phyloP scores from a whole-genome alignment of 2,329 filamentous ascomycete species.

The Parafenestella ontariensis region DNA sequence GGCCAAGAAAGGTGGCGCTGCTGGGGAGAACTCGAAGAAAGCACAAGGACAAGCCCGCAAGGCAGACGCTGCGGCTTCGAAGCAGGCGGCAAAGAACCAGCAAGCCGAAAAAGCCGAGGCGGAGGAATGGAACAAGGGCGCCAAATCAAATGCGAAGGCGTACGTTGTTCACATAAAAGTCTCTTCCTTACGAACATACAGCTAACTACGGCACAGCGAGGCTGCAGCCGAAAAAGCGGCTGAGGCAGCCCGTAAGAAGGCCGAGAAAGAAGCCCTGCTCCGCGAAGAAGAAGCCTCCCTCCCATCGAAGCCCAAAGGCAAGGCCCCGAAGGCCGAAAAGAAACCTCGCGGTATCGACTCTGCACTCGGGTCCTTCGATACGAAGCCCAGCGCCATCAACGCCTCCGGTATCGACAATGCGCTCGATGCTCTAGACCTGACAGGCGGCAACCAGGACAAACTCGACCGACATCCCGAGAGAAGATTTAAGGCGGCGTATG shows the following conservation, averaged over 20 bases:
- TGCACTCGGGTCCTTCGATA: slow-evolving; percentile 54
- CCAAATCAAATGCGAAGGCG: slow-evolving; percentile 89
- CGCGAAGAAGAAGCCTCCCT: slow-evolving; percentile 80
- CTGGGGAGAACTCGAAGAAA: slow-evolving; percentile 83
- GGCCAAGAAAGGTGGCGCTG: slow-evolving; percentile 60
- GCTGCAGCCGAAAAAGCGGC: slow-evolving; percentile 84
- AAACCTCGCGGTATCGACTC: slow-evolving; percentile 72
- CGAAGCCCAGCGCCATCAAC: slow-evolving; percentile 66
- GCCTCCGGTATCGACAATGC: slow-evolving; percentile 93
- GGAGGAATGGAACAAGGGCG: slow-evolving; percentile 81
- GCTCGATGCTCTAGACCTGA: slow-evolving; percentile 81
- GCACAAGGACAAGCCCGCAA: slow-evolving; percentile 88
- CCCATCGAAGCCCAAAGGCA: slow-evolving; percentile 69
- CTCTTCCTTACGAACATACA: background rate
- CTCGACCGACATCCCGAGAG: slow-evolving; percentile 89
- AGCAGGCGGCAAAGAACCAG: slow-evolving; percentile 73
- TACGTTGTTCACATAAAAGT: slow-evolving; percentile 54
- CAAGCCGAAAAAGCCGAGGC: slow-evolving; percentile 73
- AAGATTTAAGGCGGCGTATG: slow-evolving; percentile 84
- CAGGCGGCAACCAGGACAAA: slow-evolving; percentile 68
- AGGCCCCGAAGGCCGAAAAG: slow-evolving; percentile 69
- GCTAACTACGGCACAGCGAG: slow-evolving; percentile 64
- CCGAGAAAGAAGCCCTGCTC: slow-evolving; percentile 83
- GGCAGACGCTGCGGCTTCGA: slow-evolving; percentile 82
- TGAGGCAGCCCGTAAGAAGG: slow-evolving; percentile 85